phyloP scores from a whole-genome alignment of 1,284 basidiomycete species.

The Ustilago nuda region DNA sequence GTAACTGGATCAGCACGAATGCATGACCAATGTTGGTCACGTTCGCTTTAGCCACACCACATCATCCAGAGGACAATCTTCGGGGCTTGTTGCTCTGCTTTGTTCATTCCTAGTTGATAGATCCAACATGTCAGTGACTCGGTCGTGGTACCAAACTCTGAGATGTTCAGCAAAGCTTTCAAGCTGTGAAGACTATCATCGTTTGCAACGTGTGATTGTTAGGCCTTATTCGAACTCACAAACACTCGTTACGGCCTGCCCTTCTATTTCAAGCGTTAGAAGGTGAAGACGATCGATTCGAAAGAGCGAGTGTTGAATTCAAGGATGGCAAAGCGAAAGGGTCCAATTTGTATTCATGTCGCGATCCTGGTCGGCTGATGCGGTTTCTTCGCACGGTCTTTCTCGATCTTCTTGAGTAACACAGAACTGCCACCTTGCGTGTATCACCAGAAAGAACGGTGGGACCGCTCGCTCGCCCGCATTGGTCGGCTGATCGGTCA shows the following conservation, averaged over 20 bases:
- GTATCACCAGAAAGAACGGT: not conserved
- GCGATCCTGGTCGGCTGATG: constrained; percentile 30
- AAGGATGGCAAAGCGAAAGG: not conserved
- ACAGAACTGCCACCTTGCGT: not conserved
- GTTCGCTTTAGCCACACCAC: not conserved
- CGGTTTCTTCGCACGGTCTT: constrained; percentile 27
- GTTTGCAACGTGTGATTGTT: no score
- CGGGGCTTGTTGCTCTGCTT: no score
- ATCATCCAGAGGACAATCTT: no score
- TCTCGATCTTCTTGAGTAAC: constrained; percentile 3
- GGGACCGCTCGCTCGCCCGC: not conserved
- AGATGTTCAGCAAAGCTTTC: no score
- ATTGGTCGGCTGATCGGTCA: constrained; percentile 11
- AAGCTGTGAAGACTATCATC: no score
- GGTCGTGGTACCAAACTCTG: no score
- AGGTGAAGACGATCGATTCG: not conserved
- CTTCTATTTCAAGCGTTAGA: not conserved
- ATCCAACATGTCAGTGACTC: no score
- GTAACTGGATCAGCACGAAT: not conserved
- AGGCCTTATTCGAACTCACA: no score
- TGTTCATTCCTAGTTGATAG: no score
- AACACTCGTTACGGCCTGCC: not conserved
- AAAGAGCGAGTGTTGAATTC: not conserved
- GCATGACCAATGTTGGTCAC: not conserved
- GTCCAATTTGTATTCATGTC: constrained; percentile 12